Percentiles rank a stretch among this genome's conserved stretches.
Evolutionary conservation across 2,329 filamentous ascomycete genomes (phyloP).

Genomic region (Septoria petroselini): DNA sequence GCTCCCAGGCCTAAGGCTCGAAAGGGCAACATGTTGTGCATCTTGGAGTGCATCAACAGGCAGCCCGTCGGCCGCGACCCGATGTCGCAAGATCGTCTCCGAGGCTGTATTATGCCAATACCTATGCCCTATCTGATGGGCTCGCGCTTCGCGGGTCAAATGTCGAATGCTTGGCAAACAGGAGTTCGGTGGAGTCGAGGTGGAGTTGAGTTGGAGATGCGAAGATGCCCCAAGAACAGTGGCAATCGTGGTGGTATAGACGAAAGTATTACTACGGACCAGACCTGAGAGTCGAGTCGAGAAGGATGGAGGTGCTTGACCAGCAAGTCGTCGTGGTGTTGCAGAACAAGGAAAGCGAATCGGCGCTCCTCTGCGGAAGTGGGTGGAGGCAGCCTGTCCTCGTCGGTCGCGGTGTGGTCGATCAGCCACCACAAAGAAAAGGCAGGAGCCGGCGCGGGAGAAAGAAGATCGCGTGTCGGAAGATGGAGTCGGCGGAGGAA

Average conservation of each 20-base stretch:
- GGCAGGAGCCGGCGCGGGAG: no score
- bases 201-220: not conserved
- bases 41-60: slow-evolving; percentile 11
- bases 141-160: slow-evolving; percentile 7
- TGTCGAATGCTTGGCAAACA: slow-evolving; percentile 20
- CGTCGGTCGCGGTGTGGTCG: not conserved
- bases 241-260: not conserved
- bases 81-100: slow-evolving; percentile 16
- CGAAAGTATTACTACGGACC: slow-evolving; percentile 15
- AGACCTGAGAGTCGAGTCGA: slow-evolving; percentile 1
- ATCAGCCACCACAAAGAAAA: not conserved
- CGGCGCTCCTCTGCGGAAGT: not conserved
- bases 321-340: slow-evolving; percentile 22
- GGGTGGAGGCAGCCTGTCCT: not conserved
- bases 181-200: slow-evolving; percentile 8
- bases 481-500: no score
- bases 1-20: slow-evolving; percentile 23
- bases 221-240: not conserved
- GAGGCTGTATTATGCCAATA: no score
- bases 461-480: no score
- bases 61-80: not conserved
- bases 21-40: slow-evolving; percentile 33
- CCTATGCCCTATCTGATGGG: slow-evolving; percentile 16
- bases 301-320: slow-evolving; percentile 15
- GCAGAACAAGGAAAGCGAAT: not conserved